A percentile compares a stretch with the other conserved stretches of the same genome.
Conservation (phyloP, 2,329 filamentous ascomycete species). For the Myotisia sp. region DNA sequence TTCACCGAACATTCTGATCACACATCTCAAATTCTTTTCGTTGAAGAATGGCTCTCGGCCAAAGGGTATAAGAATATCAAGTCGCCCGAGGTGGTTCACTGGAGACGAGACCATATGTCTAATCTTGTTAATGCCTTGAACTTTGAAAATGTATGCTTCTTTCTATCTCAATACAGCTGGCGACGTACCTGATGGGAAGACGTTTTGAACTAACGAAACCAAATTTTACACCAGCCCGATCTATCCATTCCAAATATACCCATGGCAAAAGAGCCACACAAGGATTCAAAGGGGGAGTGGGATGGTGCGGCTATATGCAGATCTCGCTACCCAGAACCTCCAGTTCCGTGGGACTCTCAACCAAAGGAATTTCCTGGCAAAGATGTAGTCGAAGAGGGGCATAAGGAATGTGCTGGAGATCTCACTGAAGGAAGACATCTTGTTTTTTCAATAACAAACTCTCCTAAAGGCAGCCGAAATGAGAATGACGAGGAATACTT, state of each 20-base stretch:
- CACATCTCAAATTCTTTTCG: slow-evolving; percentile 41
- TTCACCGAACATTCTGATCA: slow-evolving; percentile 43
- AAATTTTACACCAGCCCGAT: slow-evolving; percentile 28
- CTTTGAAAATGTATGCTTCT: slow-evolving; percentile 23
- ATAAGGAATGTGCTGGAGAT: slow-evolving; percentile 38
- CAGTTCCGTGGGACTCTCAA: slow-evolving; percentile 36
- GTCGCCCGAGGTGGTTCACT: slow-evolving; percentile 32
- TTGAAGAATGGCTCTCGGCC: slow-evolving; percentile 38
- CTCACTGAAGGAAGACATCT: slow-evolving; percentile 43
- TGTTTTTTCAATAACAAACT: slow-evolving; percentile 32
- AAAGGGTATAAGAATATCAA: slow-evolving; percentile 29
- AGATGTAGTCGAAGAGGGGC: slow-evolving; percentile 36
- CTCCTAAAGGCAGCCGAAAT: slow-evolving; percentile 25
- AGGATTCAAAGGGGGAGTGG: slow-evolving; percentile 30
- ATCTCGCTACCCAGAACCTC: slow-evolving; percentile 26
- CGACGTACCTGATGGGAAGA: too few species aligned
- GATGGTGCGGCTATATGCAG: slow-evolving; percentile 35
- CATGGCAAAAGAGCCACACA: slow-evolving; percentile 30
- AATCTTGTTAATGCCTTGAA: slow-evolving; percentile 37
- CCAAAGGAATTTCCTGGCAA: slow-evolving; percentile 23
- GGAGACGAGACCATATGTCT: slow-evolving; percentile 36
- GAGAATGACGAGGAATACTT: slow-evolving; percentile 4
- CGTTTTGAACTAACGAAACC: background rate
- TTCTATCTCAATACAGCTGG: background rate
- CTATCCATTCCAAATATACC: slow-evolving; percentile 36